Percentiles rank a stretch among this genome's conserved stretches.
Conservation (phyloP, 495 filamentous ascomycete genomes). For the Podospora sp. region DNA sequence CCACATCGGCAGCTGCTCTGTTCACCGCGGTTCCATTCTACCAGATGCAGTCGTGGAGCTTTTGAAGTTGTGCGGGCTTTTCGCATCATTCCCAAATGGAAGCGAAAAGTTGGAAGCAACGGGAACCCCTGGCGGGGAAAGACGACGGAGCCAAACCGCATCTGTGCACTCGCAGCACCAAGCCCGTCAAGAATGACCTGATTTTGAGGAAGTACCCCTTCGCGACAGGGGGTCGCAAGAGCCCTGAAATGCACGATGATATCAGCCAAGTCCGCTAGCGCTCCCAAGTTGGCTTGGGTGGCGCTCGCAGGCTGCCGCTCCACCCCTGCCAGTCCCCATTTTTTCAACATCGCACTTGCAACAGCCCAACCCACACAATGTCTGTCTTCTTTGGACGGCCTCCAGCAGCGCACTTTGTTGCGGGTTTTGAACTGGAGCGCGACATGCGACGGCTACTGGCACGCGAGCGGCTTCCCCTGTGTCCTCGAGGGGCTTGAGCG, state of each 20-base stretch:
- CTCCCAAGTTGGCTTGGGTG: conserved; percentile 10
- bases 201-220: conserved; percentile 26
- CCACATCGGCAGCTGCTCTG: background rate
- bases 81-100: background rate
- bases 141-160: conserved; percentile 8
- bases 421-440: background rate
- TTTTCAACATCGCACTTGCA: conserved; percentile 22
- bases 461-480: conserved; percentile 6
- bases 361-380: conserved; percentile 1
- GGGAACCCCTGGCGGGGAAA: conserved; percentile 16
- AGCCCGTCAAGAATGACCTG: conserved; percentile 24
- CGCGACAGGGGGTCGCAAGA: conserved; percentile 1
- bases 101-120: conserved; percentile 9
- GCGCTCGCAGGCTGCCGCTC: background rate
- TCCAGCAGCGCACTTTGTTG: background rate
- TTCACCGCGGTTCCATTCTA: background rate
- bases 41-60: background rate
- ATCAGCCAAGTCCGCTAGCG: conserved; percentile 29
- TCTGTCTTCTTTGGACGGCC: background rate
- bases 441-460: background rate
- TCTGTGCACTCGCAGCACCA: conserved; percentile 8
- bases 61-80: conserved; percentile 12
- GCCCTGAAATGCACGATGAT: conserved; percentile 16
- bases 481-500: background rate
- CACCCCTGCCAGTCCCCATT: conserved; percentile 22